Percentiles rank a stretch among this genome's conserved stretches.
Conservation (phyloP, 2,329 filamentous ascomycete genomes). For the Sporothrix phasma region DNA sequence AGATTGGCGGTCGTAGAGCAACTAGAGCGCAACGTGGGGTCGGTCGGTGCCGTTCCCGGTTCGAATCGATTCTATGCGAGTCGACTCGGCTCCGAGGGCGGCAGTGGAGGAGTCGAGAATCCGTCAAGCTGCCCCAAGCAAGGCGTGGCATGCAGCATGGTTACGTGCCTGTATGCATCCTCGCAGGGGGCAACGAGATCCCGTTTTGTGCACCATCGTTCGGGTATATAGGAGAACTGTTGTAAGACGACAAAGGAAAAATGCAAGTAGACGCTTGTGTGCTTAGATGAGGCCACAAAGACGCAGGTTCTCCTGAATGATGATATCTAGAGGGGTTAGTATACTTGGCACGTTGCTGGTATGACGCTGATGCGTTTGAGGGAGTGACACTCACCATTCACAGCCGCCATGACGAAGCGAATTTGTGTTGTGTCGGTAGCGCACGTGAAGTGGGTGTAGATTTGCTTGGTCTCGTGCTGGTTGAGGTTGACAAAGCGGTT, state of each 20-base stretch:
- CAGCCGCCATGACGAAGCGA: constrained; percentile 97
- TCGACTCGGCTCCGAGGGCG: background rate
- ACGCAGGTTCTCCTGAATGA: constrained; percentile 98
- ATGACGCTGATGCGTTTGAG: background rate
- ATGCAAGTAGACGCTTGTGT: background rate
- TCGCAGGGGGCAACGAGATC: background rate
- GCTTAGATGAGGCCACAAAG: constrained; percentile 22
- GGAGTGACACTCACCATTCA: constrained; percentile 63
- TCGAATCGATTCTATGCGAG: background rate
- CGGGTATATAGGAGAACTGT: constrained; percentile 16
- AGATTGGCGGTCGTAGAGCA: background rate
- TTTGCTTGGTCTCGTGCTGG: constrained; percentile 98
- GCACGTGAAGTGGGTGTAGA: constrained; percentile 99
- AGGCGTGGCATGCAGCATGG: background rate
- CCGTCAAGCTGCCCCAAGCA: background rate
- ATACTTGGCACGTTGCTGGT: too few relatives aligned
- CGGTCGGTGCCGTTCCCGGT: background rate
- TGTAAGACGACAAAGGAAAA: constrained; percentile 15
- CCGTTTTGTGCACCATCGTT: constrained; percentile 12
- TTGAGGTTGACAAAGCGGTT: constrained; percentile 98
- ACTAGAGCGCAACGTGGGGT: background rate
- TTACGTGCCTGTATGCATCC: background rate
- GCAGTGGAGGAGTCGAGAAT: background rate
- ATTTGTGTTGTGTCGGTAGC: constrained; percentile 98
- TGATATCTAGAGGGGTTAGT: constrained; percentile 69